Base-by-base conservation (phyloP, 345 rosid genomes). In the Durio zibethinus region DNA sequence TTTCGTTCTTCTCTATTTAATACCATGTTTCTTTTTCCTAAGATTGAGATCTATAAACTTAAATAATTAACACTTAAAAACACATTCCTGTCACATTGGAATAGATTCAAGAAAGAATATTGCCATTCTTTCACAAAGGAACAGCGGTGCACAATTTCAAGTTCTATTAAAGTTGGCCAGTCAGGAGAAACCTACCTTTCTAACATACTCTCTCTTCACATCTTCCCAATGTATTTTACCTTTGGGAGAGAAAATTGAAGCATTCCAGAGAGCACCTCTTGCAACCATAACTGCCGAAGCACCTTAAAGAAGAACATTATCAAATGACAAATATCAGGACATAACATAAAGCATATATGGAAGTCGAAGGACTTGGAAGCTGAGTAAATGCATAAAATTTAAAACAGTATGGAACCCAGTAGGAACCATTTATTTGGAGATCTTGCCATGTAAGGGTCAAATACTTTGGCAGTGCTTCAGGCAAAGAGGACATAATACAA, bases 261-360 rank as follows among this genome's bases (percentile, higher is more conserved):
- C 94, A 86, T 94, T 94, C 98, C 98, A 93, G 80, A 91, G 87
- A 70, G 98, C 98, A 77, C 98, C 98, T 86, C 98, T 91, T 14
- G 94, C 98, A 82, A 87, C 95, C 98, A 94, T 94, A 81, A 89
- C 92, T 4, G 98, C 89, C 3, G 94, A 89, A 54, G 97, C 97
- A 57, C 98, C 98, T 91, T 82, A 40, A 62, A 76, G 62, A 75
- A 56, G 76, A 75, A 25, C 7, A 31, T 18, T 11, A 71, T 40
- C 48, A 75, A 72, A 50, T 45, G 56, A 16, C 59, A 18, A 43
- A 62, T 5, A 67, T 69, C 35, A 60, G 31, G 60, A 42, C 21
- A 4, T 3, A 7, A 69, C n/a, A 43, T 50, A 33, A 21, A 14
- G 59, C 71, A 72, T 16, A 36, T 8, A 20, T 20, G 14, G 38